phyloP scores from a whole-genome alignment of 2,329 filamentous ascomycete genomes.

The Dactylellina drechsleri region DNA sequence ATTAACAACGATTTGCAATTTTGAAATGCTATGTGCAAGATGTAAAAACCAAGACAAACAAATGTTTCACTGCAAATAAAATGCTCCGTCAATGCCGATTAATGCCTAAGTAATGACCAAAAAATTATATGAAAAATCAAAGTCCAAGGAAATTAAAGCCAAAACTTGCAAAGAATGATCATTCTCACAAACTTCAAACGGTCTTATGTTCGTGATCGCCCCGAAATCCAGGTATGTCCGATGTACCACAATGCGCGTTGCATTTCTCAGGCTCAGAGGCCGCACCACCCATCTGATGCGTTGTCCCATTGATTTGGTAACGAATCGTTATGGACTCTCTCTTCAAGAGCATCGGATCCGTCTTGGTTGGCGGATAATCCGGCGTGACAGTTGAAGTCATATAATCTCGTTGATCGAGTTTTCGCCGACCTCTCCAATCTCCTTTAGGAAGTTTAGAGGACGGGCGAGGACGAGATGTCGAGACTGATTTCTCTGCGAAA shows the following conservation, averaged over 20 bases:
- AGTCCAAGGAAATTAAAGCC: too few relatives aligned
- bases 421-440: background rate
- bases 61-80: too few relatives aligned
- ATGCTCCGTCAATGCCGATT: too few relatives aligned
- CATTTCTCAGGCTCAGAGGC: background rate
- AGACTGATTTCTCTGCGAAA: background rate
- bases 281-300: background rate
- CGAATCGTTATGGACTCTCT: slow-evolving; percentile 10
- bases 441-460: background rate
- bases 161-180: too few relatives aligned
- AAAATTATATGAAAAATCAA: too few relatives aligned
- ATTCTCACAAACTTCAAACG: too few relatives aligned
- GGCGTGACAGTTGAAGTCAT: background rate
- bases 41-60: too few relatives aligned
- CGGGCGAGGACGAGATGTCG: background rate
- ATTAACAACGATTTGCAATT: too few relatives aligned
- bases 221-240: background rate
- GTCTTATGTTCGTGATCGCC: background rate
- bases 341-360: background rate
- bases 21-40: too few relatives aligned
- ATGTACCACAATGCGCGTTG: slow-evolving; percentile 1
- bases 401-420: slow-evolving; percentile 1
- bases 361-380: background rate
- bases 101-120: too few relatives aligned
- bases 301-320: slow-evolving; percentile 6